These are phyloP conservation scores for Globisporangium radiosum DNA, from an alignment of 352 stramenopile species.

Conservation along the genomic window DNA sequence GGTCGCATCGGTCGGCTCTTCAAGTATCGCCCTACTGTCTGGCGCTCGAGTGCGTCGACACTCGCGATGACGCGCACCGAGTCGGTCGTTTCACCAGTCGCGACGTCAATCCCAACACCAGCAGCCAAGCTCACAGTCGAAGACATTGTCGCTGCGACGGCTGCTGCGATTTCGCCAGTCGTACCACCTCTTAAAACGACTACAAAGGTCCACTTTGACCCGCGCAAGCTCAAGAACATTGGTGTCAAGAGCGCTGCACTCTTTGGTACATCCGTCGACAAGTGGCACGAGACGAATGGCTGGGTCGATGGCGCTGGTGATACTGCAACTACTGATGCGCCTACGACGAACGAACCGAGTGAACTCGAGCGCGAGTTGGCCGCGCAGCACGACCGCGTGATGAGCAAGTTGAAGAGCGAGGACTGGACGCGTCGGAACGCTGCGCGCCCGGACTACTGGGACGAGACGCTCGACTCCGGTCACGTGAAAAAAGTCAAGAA, in stretches of 20 bases:
- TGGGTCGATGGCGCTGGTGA: conserved; percentile 12
- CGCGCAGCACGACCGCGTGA: conserved; percentile 58
- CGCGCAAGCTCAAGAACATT: conserved; percentile 42
- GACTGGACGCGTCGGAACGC: conserved; percentile 66
- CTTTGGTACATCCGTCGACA: conserved; percentile 59
- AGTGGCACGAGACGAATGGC: conserved; percentile 49
- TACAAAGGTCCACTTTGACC: conserved; percentile 46
- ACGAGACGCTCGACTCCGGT: conserved; percentile 63
- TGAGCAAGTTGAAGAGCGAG: conserved; percentile 68
- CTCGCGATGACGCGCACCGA: conserved; percentile 23
- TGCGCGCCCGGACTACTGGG: conserved; percentile 66
- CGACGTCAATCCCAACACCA: neutral
- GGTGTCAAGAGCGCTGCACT: conserved; percentile 56
- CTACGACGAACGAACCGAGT: neutral
- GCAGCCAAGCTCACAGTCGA: conserved; percentile 1
- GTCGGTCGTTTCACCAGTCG: neutral
- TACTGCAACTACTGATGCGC: no score
- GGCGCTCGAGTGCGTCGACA: conserved; percentile 14
- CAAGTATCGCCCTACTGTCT: conserved; percentile 17
- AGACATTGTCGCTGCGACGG: conserved; percentile 5
- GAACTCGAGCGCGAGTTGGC: conserved; percentile 27
- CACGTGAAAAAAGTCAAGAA: conserved; percentile 84
- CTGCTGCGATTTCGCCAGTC: neutral
- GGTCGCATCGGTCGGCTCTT: conserved; percentile 31
- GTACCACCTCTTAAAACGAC: conserved; percentile 4